phyloP scores from a whole-genome alignment of 805 yeast genomes.

The Saturnispora diversa region DNA sequence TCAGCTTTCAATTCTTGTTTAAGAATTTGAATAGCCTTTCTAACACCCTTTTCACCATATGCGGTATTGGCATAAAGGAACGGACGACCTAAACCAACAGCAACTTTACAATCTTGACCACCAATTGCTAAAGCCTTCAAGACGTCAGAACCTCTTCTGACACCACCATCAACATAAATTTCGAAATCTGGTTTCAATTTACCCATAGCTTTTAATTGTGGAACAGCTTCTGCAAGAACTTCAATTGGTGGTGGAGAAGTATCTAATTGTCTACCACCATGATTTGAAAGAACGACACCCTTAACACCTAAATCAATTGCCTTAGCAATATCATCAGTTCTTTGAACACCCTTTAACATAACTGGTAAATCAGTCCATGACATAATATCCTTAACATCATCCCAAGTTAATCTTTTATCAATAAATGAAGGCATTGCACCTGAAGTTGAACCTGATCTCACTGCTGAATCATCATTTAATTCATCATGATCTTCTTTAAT shows the following conservation, averaged over 20 bases:
- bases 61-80: conserved; percentile 47
- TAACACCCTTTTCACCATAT: conserved; percentile 70
- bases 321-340: conserved; percentile 64
- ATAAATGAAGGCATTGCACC: conserved; percentile 78
- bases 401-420: conserved; percentile 60
- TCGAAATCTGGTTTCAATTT: conserved; percentile 47
- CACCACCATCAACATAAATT: conserved; percentile 68
- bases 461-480: conserved; percentile 39
- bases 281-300: conserved; percentile 77
- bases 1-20: conserved; percentile 54
- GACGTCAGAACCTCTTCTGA: conserved; percentile 67
- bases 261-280: conserved; percentile 86
- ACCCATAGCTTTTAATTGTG: conserved; percentile 35
- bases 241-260: conserved; percentile 69
- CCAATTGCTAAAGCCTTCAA: conserved; percentile 73
- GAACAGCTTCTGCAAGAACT: conserved; percentile 62
- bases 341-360: conserved; percentile 74
- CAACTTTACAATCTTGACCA: conserved; percentile 62
- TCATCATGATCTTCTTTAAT: conserved; percentile 38
- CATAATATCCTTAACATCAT: conserved; percentile 51
- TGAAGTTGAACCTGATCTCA: conserved; percentile 74
- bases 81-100: conserved; percentile 65
- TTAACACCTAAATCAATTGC: conserved; percentile 66
- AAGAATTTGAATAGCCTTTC: conserved; percentile 52
- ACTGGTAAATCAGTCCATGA: conserved; percentile 54